These are phyloP conservation scores for Capronia epimyces DNA, from an alignment of 2,329 filamentous ascomycete species.

Conservation along the genomic window DNA sequence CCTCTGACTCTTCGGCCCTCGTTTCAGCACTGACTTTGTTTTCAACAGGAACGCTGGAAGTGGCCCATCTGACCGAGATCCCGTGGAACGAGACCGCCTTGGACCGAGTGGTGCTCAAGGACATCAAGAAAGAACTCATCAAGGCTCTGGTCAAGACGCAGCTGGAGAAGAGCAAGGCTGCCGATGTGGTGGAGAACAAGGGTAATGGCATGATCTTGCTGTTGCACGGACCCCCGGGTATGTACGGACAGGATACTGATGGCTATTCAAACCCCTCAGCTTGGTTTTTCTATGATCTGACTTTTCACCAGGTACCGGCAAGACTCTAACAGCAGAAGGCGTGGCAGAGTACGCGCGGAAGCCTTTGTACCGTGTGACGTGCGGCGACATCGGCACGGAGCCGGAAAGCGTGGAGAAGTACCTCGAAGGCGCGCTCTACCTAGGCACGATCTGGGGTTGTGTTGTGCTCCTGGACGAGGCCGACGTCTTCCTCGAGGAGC, in stretches of 20 bases:
- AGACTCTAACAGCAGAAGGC: slow-evolving; percentile 49
- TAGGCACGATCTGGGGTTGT: slow-evolving; percentile 3
- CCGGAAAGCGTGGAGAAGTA: slow-evolving; percentile 41
- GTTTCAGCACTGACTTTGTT: slow-evolving; percentile 2
- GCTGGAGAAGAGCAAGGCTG: not conserved
- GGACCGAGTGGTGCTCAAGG: slow-evolving; percentile 1
- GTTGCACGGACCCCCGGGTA: slow-evolving; percentile 48
- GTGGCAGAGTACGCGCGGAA: slow-evolving; percentile 49
- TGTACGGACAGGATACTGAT: too few relatives aligned
- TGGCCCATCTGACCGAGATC: not conserved
- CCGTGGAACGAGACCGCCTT: slow-evolving; percentile 2
- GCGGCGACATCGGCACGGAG: slow-evolving; percentile 47
- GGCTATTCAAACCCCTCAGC: too few relatives aligned
- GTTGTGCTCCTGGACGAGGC: slow-evolving; percentile 46
- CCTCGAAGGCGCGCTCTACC: slow-evolving; percentile 37
- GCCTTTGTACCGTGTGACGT: slow-evolving; percentile 47
- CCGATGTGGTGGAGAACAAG: slow-evolving; percentile 43
- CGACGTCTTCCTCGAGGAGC: slow-evolving; percentile 41
- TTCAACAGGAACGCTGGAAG: slow-evolving; percentile 1
- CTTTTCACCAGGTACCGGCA: too few relatives aligned
- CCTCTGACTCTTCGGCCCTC: too few relatives aligned
- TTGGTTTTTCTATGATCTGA: too few relatives aligned
- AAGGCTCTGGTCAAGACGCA: not conserved
- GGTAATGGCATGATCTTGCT: slow-evolving; percentile 43
- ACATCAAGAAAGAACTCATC: not conserved